Evolutionary conservation across 257 asterid genomes (phyloP), one percentile per base, ranked within the genome.

Genomic region (Rehmannia glutinosa): DNA sequence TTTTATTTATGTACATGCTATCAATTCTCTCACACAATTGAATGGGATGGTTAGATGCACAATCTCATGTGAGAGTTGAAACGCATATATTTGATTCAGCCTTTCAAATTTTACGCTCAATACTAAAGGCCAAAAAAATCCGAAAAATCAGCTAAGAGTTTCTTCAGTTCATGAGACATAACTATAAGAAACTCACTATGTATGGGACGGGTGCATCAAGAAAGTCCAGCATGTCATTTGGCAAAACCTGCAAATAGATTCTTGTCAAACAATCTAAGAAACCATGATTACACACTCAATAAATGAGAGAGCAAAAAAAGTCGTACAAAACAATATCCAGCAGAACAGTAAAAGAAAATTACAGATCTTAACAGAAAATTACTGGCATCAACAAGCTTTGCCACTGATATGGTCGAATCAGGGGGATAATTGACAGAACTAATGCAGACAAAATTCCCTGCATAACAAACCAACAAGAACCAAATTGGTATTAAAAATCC

Each of bases 311-410:
- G 28, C 25, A n/a, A 52, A 20, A 19, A 15, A 54, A 55, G 54
- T 45, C 32, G 21, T 39, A 32, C 33, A 19, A 28, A 20, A 52
- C 47, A n/a, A n/a, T n/a, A 50, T 21, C 47, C n/a, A 17, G 11
- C 24, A 1, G 62, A 8, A 62, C 43, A 41, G 49, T 24, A 23
- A 4, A 11, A 51, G 7, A 23, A 20, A 8, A 23, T 2, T 1
- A 25, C 25, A 19, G 56, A 17, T 23, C 12, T 52, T 54, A 57
- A 38, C 15, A 71, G 57, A 64, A 61, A 32, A 66, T 56, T 87
- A 87, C 95, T 75, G 95, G 95, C 91, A 87, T 82, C 36, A 87
- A 73, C 70, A 78, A 83, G 82, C 95, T 87, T 72, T 87, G 91
- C 95, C 95, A 87, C 74, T 82, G 88, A 68, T 74, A 87, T 50